A percentile compares a stretch with the other conserved stretches of the same genome.
phyloP scores from a whole-genome alignment of 2,329 filamentous ascomycete species.

The Exophiala oligosperma region DNA sequence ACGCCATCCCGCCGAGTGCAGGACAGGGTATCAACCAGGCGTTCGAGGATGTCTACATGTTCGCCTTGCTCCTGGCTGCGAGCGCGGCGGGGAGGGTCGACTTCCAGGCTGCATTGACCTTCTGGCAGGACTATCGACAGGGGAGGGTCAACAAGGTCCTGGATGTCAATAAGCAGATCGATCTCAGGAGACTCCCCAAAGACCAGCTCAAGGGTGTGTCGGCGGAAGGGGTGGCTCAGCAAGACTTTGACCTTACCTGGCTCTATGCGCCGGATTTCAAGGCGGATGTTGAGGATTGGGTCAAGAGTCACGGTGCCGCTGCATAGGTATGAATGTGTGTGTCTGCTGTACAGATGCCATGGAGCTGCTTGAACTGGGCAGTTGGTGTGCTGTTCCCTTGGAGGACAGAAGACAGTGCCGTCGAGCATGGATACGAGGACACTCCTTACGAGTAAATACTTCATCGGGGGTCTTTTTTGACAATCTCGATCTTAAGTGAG shows the following conservation, averaged over 20 bases:
- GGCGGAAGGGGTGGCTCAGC: slow-evolving; percentile 24
- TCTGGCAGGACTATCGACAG: slow-evolving; percentile 53
- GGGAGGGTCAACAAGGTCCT: slow-evolving; percentile 50
- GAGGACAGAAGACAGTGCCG: too few relatives aligned
- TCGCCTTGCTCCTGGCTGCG: slow-evolving; percentile 43
- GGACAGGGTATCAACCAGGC: slow-evolving; percentile 59
- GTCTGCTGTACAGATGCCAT: background rate
- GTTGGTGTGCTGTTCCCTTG: too few relatives aligned
- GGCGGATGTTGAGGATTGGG: slow-evolving; percentile 37
- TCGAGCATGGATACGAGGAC: background rate
- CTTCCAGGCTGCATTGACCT: slow-evolving; percentile 17
- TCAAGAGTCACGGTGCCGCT: slow-evolving; percentile 11
- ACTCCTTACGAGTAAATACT: background rate
- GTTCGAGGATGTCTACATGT: slow-evolving; percentile 54
- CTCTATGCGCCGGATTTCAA: slow-evolving; percentile 47
- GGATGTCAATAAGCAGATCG: slow-evolving; percentile 50
- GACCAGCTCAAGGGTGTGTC: background rate
- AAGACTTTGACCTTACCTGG: slow-evolving; percentile 43
- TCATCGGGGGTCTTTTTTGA: background rate
- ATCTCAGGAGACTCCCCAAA: slow-evolving; percentile 48
- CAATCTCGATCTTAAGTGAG: too few relatives aligned
- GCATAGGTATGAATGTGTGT: background rate
- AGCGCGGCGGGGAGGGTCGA: slow-evolving; percentile 7
- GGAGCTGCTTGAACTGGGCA: too few relatives aligned
- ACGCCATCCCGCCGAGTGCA: slow-evolving; percentile 55